Conservation (phyloP, 805 yeast species). For the Saturnispora serradocipensis region DNA sequence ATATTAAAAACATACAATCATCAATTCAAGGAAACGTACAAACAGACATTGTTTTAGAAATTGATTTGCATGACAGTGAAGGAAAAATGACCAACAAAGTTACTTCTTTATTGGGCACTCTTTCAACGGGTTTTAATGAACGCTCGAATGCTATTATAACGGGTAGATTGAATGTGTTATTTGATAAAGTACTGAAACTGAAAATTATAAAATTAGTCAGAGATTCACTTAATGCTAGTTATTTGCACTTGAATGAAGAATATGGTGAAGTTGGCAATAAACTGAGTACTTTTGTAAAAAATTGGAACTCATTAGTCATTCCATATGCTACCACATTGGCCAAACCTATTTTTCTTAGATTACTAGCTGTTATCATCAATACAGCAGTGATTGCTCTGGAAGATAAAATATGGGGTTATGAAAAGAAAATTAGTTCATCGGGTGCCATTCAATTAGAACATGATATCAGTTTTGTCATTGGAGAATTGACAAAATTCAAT, state of each 20-base stretch:
- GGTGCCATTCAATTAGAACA: constrained; percentile 81
- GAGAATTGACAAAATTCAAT: constrained; percentile 61
- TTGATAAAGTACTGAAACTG: constrained; percentile 29
- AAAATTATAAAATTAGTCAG: constrained; percentile 29
- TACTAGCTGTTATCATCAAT: constrained; percentile 42
- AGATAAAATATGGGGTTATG: constrained; percentile 54
- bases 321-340: constrained; percentile 44
- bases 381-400: constrained; percentile 52
- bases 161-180: constrained; percentile 36
- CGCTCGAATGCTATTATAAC: constrained; percentile 22
- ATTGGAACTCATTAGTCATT: constrained; percentile 54
- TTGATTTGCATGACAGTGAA: constrained; percentile 12
- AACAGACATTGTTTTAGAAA: constrained; percentile 13
- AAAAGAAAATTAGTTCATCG: constrained; percentile 63
- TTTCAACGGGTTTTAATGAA: constrained; percentile 8
- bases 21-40: constrained; percentile 14
- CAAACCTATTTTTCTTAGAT: constrained; percentile 37
- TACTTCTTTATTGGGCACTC: constrained; percentile 1
- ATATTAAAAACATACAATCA: constrained; percentile 17
- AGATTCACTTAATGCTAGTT: constrained; percentile 31
- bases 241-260: constrained; percentile 28
- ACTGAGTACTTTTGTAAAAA: constrained; percentile 38
- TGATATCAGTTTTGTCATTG: constrained; percentile 66
- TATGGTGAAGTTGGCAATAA: background rate
- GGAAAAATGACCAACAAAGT: constrained; percentile 5